Evolutionary conservation across 2,329 filamentous ascomycete species (phyloP), one percentile per base, ranked within the genome.

Genomic region (Leptodontidium sp.): DNA sequence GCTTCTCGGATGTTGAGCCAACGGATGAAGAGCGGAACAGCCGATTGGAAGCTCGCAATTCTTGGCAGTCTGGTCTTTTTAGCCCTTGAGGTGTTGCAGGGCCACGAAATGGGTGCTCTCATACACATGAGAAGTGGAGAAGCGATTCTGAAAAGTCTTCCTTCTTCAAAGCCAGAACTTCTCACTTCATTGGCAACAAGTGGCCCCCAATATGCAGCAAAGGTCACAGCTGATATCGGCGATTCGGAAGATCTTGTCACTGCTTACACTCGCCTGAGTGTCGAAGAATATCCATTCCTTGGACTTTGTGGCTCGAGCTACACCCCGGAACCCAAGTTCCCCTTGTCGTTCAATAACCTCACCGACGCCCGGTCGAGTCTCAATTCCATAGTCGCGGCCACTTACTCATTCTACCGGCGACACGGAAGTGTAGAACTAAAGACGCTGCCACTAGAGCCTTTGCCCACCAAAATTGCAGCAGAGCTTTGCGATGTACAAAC

Each of bases 21-120:
- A 17, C 49, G 47, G 11, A 24, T 68, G 9, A 29, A 64, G 43
- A 50, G 17, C 17, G 35, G 52, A 21, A 62, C 58, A 11, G 61
- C 40, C 14, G 61, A 67, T 26, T 67, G 59, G 59, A 65, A 61
- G 17, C 59, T 69, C 32, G 53, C 59, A 17, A 40, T 68, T 53
- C 53, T 71, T 17, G 67, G 62, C 40, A 69, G 67, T 40, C 29
- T 71, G 14, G 53, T 71, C 11, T 69, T 71, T 53, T n/a, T 71
- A 1, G 64, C 67, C 11, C 59, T 71, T 21, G 67, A 71, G 49
- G 57, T 69, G n/a, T 49, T 69, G 38, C 67, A 69, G 61, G 69
- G 69, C 0, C 17, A 58, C 21, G 53, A 68, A 29, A 12, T 52
- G 4, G 64, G 50, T 4, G 65, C 66, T 9, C n/a, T 70, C 14